A percentile compares a stretch with the other conserved stretches of the same genome.
phyloP scores from a whole-genome alignment of 225 moss, liverwort and hornwort genomes.

The Polytrichum commune region DNA sequence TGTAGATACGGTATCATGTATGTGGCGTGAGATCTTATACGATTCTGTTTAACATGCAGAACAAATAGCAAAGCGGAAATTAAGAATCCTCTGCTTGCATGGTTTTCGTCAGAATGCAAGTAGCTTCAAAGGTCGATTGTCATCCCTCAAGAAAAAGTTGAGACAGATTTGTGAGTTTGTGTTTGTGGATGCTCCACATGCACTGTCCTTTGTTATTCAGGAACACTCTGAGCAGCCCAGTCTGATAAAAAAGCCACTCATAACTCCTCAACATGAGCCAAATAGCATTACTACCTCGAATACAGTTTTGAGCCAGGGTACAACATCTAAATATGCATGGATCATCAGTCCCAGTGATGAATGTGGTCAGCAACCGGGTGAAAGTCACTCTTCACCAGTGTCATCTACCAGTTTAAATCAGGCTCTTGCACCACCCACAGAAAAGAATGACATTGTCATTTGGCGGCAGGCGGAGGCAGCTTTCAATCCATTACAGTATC shows the following conservation, averaged over 20 bases:
- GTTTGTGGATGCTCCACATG: constrained; percentile 87
- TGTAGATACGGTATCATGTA: too few relatives aligned
- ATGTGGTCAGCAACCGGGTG: neutral
- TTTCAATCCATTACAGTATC: constrained; percentile 50
- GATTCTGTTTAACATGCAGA: constrained; percentile 26
- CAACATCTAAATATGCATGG: constrained; percentile 72
- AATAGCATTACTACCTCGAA: neutral
- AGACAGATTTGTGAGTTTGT: constrained; percentile 70
- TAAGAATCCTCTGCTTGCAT: constrained; percentile 83
- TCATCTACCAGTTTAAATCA: neutral
- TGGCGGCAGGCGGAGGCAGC: constrained; percentile 2
- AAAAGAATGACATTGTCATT: neutral
- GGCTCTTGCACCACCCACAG: constrained; percentile 3
- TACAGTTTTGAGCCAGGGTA: constrained; percentile 1
- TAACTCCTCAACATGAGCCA: neutral
- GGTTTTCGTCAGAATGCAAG: constrained; percentile 94
- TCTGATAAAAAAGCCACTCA: neutral
- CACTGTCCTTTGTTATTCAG: constrained; percentile 40
- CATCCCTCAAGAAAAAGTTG: constrained; percentile 77
- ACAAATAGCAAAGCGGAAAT: constrained; percentile 26
- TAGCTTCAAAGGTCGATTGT: constrained; percentile 78
- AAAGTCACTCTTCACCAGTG: too few relatives aligned
- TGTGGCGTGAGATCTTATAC: neutral
- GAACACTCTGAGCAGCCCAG: constrained; percentile 5
- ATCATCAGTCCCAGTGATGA: constrained; percentile 50